Base-by-base conservation (phyloP, 345 rosid genomes). In the Acer saccharum region DNA sequence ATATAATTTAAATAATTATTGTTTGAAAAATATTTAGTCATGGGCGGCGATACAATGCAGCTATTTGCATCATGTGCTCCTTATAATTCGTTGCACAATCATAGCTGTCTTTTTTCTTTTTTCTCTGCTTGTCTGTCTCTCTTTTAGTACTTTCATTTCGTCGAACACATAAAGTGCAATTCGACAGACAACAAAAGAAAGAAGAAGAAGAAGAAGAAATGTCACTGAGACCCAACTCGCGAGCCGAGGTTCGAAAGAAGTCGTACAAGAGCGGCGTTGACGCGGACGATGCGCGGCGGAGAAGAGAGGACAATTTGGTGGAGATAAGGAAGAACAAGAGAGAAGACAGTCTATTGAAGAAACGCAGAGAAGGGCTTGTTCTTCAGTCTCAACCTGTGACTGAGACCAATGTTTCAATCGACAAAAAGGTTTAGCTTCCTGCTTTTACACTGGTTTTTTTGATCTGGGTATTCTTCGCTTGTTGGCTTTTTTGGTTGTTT, bases 241-340 rank as follows among this genome's bases (percentile, higher is more conserved):
- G 82, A 72, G 82, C 83, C 0, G 88, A 87, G 79, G 86, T 74
- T 48, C 68, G 87, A 67, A 80, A 81, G 89, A 86, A 84, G 71
- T 63, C 79, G 43, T 87, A 87, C 84, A 86, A 86, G 84, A 86
- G 76, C 3, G 89, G 85, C 4, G 84, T 86, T 14, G 80, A 81
- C 60, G 88, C 86, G 14, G 88, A 87, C 10, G 90, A 83, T 21
- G 89, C 82, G 6, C 76, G 90, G 76, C 61, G 87, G 76, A 81
- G 88, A 63, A 87, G 92, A 71, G 92, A 84, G 68, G 92, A 87
- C 81, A 80, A 84, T 79, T 66, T 87, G 78, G 88, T 89, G 2
- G 90, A 85, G 79, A 87, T 88, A 79, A 82, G 90, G 81, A 87
- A 87, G 84, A 85, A 67, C 67, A 86, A 88, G 77, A 80, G 87